Base-by-base conservation (phyloP, 2,329 filamentous ascomycete species). In the Phaeosphaeriaceae sp. region DNA sequence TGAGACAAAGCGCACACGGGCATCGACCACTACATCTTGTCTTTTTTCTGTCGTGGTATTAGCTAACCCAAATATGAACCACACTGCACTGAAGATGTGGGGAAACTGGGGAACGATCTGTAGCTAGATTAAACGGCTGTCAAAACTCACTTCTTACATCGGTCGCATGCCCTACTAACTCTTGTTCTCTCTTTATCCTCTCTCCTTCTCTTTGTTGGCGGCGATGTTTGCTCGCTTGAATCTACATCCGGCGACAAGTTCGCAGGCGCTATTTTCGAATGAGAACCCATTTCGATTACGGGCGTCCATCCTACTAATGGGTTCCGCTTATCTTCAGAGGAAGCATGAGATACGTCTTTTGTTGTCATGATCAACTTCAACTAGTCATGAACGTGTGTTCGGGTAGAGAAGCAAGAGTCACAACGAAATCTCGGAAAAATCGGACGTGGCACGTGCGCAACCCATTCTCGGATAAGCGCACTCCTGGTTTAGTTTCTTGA, bases 151-250 rank as follows among this genome's bases (percentile, higher is more conserved):
- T 71, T 77, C 63, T 80, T 80, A 64, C 77, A 80, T 45, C 73
- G 66, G 63, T 80, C 77, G 57, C 78, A 80, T 15, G 78, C 78
- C 21, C 78, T 70, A 48, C 74, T 79, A 41, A 79, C 78, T 42
- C 77, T 71, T 17, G 71, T 70, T 15, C 76, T 62, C 41, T 76
- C 75, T 26, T 54, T 60, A 1, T 66, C 67, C 36, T 72, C 67
- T 51, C 64, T 71, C 35, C 66, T 60, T 17, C 69, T 63, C 54
- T 73, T 72, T 6, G 64, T 58, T 20, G 66, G 54, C 17, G 66
- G 58, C 15, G 59, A 54, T 45, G 54, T 45, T n/a, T 51, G 54
- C 16, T 66, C 64, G 49, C 53, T 54, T 18, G 60, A 47, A 13
- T 38, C 50, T 45, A 49, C 47, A 51, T 60, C 60, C 36, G 57